phyloP scores from a whole-genome alignment of 139 green algal species.

The Monoraphidium neglectum region DNA sequence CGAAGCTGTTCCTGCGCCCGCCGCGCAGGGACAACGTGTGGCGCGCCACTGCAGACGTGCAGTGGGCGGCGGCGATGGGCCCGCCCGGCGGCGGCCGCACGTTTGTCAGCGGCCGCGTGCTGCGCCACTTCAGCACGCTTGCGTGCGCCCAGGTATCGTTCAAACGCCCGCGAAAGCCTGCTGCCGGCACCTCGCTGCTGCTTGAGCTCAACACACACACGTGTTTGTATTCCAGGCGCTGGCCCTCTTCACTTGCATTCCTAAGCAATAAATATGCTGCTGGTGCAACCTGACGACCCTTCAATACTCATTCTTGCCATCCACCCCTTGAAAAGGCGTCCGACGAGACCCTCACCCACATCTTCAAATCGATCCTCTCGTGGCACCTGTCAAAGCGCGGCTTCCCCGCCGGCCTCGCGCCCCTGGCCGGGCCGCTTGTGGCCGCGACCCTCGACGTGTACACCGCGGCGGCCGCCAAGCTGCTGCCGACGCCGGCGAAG shows the following conservation, averaged over 20 bases:
- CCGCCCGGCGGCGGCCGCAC: constrained; percentile 73
- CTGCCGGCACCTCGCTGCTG: no score
- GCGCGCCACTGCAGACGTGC: constrained; percentile 63
- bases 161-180: background rate
- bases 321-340: constrained; percentile 53
- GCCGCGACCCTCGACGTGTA: constrained; percentile 74
- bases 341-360: constrained; percentile 61
- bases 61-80: constrained; percentile 76
- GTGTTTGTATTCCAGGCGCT: no score
- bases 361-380: constrained; percentile 79
- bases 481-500: constrained; percentile 80
- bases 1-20: no score
- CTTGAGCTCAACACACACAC: no score
- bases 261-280: no score
- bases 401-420: constrained; percentile 53
- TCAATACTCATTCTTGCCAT: no score
- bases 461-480: constrained; percentile 53
- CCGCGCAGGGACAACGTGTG: constrained; percentile 62
- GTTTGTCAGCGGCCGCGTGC: constrained; percentile 67
- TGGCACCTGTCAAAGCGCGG: constrained; percentile 59
- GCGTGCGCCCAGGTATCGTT: constrained; percentile 52
- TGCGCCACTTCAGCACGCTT: constrained; percentile 75
- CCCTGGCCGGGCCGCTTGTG: constrained; percentile 44
- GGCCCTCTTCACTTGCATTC: no score
- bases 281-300: no score